phyloP scores from a whole-genome alignment of 371 early-diverging fungal species.

The Mortierella sp. region DNA sequence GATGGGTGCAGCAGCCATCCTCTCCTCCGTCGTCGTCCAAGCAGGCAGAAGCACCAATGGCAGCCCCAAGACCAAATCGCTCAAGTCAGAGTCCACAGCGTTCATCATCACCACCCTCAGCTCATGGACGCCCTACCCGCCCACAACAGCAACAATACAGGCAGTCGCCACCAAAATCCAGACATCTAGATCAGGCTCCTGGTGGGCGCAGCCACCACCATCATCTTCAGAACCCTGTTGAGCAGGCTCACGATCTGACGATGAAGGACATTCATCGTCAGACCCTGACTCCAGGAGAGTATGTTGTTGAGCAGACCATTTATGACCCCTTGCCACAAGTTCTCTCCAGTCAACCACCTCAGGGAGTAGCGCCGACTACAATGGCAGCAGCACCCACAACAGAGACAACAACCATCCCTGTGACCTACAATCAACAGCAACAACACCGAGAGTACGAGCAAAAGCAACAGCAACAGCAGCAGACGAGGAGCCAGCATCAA shows the following conservation, averaged over 20 bases:
- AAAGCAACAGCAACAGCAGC: background rate
- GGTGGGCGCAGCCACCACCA: slow-evolving; percentile 14
- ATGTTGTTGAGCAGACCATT: background rate
- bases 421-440: background rate
- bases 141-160: slow-evolving; percentile 3
- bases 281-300: slow-evolving; percentile 17
- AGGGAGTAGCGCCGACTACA: background rate
- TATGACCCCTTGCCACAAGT: background rate
- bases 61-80: background rate
- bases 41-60: background rate
- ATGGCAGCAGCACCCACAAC: slow-evolving; percentile 5
- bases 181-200: slow-evolving; percentile 7
- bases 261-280: slow-evolving; percentile 57
- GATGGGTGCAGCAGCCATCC: slow-evolving; percentile 31
- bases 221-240: slow-evolving; percentile 9
- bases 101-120: slow-evolving; percentile 11
- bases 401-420: slow-evolving; percentile 6
- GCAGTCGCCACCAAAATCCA: background rate
- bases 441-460: slow-evolving; percentile 4
- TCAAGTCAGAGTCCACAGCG: background rate
- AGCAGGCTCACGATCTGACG: slow-evolving; percentile 47
- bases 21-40: background rate
- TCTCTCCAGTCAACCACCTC: background rate
- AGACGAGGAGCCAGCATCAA: slow-evolving; percentile 28
- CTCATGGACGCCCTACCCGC: background rate